Percentiles rank a stretch among this genome's conserved stretches.
phyloP scores from a whole-genome alignment of 2,329 filamentous ascomycete genomes.

The Acrodontium crateriforme region DNA sequence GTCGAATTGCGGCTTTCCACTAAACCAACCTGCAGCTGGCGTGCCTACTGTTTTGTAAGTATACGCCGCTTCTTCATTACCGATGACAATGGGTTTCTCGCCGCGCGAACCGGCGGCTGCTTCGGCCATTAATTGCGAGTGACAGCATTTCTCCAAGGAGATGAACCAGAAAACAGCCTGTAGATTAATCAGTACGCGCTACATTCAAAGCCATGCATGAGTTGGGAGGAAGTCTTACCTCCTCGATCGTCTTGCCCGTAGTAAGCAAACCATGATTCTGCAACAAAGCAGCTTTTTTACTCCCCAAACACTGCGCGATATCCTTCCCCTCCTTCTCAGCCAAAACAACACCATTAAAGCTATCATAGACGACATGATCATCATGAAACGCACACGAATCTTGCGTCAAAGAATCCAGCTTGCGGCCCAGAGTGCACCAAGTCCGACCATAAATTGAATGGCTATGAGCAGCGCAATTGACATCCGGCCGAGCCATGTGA shows the following conservation, averaged over 20 bases:
- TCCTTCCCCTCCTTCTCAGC: slow-evolving; percentile 30
- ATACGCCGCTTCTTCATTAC: slow-evolving; percentile 51
- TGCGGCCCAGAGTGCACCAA: slow-evolving; percentile 29
- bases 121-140: slow-evolving; percentile 37
- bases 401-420: slow-evolving; percentile 33
- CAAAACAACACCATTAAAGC: slow-evolving; percentile 35
- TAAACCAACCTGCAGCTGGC: slow-evolving; percentile 52
- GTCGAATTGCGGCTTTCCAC: slow-evolving; percentile 58
- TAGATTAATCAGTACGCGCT: slow-evolving; percentile 1
- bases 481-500: slow-evolving; percentile 29
- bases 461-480: slow-evolving; percentile 31
- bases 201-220: slow-evolving; percentile 1
- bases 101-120: slow-evolving; percentile 49
- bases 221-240: slow-evolving; percentile 11
- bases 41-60: slow-evolving; percentile 54
- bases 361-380: slow-evolving; percentile 27
- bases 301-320: slow-evolving; percentile 28
- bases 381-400: slow-evolving; percentile 30
- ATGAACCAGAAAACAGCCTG: slow-evolving; percentile 29
- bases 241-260: slow-evolving; percentile 27
- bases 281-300: slow-evolving; percentile 29
- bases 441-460: slow-evolving; percentile 33
- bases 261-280: slow-evolving; percentile 35
- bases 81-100: slow-evolving; percentile 50
- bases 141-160: slow-evolving; percentile 28